Conservation (phyloP, 495 filamentous ascomycete species). For the Stereocaulon alpinum region DNA sequence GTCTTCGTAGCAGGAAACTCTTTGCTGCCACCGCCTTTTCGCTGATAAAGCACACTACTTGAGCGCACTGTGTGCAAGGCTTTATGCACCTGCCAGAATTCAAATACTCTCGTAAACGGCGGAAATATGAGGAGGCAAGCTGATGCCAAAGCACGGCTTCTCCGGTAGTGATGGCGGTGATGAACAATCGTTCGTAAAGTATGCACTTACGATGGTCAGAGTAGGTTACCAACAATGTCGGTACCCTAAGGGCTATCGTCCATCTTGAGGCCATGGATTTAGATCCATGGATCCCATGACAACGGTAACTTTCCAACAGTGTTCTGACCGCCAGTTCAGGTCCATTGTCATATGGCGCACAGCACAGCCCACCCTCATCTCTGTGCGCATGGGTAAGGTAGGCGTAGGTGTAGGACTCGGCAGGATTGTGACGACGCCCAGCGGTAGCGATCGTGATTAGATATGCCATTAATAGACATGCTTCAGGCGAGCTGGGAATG, state of each 20-base stretch:
- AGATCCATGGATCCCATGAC: conserved; percentile 14
- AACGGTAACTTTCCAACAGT: conserved; percentile 12
- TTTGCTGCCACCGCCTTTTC: conserved; percentile 16
- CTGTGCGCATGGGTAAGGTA: not conserved
- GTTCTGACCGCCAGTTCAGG: conserved; percentile 17
- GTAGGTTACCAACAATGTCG: not conserved
- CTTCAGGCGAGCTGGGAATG: not conserved
- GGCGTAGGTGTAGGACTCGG: not conserved
- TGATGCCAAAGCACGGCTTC: conserved; percentile 13
- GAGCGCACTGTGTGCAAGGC: not conserved
- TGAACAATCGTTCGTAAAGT: conserved; percentile 6
- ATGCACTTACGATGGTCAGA: not conserved
- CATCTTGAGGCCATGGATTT: not conserved
- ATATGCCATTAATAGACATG: conserved; percentile 14
- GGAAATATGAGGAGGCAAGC: not conserved
- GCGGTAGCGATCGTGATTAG: conserved; percentile 4
- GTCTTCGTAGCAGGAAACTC: not conserved
- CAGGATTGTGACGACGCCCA: not conserved
- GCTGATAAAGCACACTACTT: conserved; percentile 11
- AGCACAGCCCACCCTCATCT: conserved; percentile 6
- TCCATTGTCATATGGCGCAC: conserved; percentile 3
- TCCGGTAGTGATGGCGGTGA: conserved; percentile 2
- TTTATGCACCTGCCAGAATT: conserved; percentile 3
- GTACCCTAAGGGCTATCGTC: too few relatives aligned
- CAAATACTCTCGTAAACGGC: conserved; percentile 7